phyloP scores from a whole-genome alignment of 1,284 basidiomycete species.

The Veloboletus limbatus region DNA sequence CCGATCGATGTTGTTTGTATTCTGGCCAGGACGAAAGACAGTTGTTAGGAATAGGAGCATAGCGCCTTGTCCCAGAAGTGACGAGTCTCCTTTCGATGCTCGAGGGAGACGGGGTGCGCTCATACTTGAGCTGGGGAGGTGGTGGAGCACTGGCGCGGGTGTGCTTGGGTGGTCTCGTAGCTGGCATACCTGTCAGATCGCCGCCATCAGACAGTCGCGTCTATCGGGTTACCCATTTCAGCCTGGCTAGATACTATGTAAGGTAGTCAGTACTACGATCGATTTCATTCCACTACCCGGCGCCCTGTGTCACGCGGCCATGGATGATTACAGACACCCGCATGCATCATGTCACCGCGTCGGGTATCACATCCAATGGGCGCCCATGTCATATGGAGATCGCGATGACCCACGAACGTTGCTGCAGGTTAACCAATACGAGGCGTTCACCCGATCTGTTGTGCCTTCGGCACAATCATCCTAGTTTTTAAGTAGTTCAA shows the following conservation, averaged over 20 bases:
- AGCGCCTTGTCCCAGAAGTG: slow-evolving; percentile 27
- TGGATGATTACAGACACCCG: not conserved
- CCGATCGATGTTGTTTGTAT: slow-evolving; percentile 23
- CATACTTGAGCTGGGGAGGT: slow-evolving; percentile 17
- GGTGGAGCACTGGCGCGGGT: not conserved
- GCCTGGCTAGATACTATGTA: not conserved
- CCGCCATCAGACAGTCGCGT: not conserved
- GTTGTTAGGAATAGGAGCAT: slow-evolving; percentile 25
- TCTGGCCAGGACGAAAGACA: slow-evolving; percentile 22
- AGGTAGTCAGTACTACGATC: too few species aligned
- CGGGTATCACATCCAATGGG: not conserved
- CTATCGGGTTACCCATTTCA: not conserved
- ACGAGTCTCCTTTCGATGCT: slow-evolving; percentile 19
- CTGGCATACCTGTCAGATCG: not conserved
- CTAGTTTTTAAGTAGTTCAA: too few species aligned
- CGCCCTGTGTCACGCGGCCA: not conserved
- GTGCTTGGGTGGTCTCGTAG: slow-evolving; percentile 18
- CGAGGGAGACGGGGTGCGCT: slow-evolving; percentile 21
- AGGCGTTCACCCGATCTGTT: too few species aligned
- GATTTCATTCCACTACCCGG: too few species aligned
- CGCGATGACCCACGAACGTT: slow-evolving; percentile 26
- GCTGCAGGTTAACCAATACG: slow-evolving; percentile 16
- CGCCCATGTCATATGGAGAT: not conserved
- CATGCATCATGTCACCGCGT: not conserved
- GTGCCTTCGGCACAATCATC: too few species aligned